Evolutionary conservation across 2,329 filamentous ascomycete genomes (phyloP), one percentile per base, ranked within the genome.

Genomic region (Alternaria arbusti): DNA sequence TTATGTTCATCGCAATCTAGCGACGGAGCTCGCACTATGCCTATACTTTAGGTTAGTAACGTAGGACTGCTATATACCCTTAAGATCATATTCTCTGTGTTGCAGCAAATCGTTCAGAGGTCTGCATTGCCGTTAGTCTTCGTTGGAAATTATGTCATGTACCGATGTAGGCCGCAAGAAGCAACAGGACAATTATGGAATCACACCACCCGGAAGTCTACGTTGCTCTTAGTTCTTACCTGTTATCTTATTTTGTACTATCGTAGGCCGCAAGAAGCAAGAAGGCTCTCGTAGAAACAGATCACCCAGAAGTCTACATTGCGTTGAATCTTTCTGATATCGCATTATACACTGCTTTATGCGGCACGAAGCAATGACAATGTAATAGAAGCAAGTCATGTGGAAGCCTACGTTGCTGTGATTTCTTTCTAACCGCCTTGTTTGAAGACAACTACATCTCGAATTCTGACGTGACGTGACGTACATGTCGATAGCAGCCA

Each of bases 121-220:
- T 17, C 36, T 40, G 6, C 36, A 17, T 17, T 1, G 3, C 15
- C 3, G 36, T 40, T 11, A 5, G n/a, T 17, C n/a, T 17, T 17
- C 2, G 0, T 0, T 6, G 3, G 9, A 36, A 0, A 17, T 40
- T 1, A 1, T 17, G n/a, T 11, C 4, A 17, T 17, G n/a, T 40
- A 40, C 36, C 9, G 5, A 17, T 17, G 36, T 40, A 40, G 36
- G 15, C 36, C n/a, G 5, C 36, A 40, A 40, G 8, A 40, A 40
- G 8, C 5, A 17, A 40, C 8, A 40, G 17, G 32, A 40, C 0
- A 0, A 5, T 9, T 10, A 3, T n/a, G 8, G 15, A n/a, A 5
- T 9, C 15, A 10, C 0, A n/a, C 9, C 15, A 40, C 5, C 15
- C 15, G 5, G 15, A 40, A 40, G 15, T 5, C 32, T 40, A 40